Base-by-base conservation (phyloP, 1,284 basidiomycete species). In the Neolentinus lepideus region DNA sequence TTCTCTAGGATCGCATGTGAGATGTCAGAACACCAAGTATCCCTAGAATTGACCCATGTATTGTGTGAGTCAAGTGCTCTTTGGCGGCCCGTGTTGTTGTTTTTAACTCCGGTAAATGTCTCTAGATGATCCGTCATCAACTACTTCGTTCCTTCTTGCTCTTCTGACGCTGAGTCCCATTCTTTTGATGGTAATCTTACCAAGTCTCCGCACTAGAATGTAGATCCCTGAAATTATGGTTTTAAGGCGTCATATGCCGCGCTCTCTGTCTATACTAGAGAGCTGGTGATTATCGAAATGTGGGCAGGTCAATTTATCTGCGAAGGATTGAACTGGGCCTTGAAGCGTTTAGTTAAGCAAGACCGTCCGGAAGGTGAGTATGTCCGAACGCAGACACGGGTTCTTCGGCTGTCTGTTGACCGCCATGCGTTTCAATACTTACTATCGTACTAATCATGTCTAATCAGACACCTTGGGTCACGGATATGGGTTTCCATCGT, bases 401-500 rank as follows among this genome's bases (percentile, higher is more conserved):
- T 26, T 35, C 14, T 25, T 47, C 16, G 22, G 1, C 46, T 16
- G 16, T 51, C 21, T 16, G 16, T 43, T 43, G 12, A 43, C 38
- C n/a, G 29, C 29, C 4, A 31, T 12, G n/a, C 38, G 38, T 16
- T 35, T 43, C 38, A 16, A 9, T 33, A 21, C 50, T 50, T 33
- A 16, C n/a, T 3, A 27, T 57, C 24, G 48, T 57, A 52, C 47
- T 26, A 36, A 25, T 25, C 3, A 29, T 57, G 10, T 55, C 54
- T 38, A 51, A 52, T 31, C 63, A 84, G 85, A 76, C 53, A 76
- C 76, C 53, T 69, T 85, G 33, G 87, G 86, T 11, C 79, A 78
- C 55, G 91, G 92, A 6, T 94, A 92, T 64, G 91, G 90, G 11
- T 94, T 94, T 66, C 91, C 91, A 0, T 92, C 90, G 0, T 92